These are phyloP conservation scores for Lachnellula arida DNA, from an alignment of 2,329 filamentous ascomycete species.

Conservation along the genomic window DNA sequence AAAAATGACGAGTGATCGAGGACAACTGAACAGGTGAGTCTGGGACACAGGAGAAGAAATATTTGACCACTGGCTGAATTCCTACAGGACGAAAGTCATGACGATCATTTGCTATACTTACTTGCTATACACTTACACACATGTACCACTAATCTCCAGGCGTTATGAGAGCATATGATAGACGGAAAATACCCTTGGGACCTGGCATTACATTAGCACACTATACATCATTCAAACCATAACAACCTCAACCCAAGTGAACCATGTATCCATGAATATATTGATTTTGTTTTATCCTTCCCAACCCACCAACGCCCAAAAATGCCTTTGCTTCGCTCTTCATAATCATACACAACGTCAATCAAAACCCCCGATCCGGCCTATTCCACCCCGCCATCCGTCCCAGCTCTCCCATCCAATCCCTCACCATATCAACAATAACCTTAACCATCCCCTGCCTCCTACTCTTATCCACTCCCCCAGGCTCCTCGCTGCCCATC, in stretches of 20 bases:
- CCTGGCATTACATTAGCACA: not conserved
- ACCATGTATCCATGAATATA: not conserved
- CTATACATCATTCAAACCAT: not conserved
- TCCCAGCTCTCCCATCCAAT: constrained; percentile 41
- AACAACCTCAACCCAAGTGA: not conserved
- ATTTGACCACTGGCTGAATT: constrained; percentile 2
- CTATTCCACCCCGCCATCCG: constrained; percentile 28
- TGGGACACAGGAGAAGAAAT: not conserved
- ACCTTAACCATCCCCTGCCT: constrained; percentile 64
- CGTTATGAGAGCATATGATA: not conserved
- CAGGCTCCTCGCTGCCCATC: constrained; percentile 67
- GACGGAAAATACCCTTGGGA: not conserved
- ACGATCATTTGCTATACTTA: constrained; percentile 10
- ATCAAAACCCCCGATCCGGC: constrained; percentile 26
- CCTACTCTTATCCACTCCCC: constrained; percentile 42
- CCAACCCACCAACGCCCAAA: not conserved
- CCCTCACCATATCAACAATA: constrained; percentile 54
- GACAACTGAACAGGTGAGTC: not conserved
- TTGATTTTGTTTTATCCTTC: not conserved
- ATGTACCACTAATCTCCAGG: constrained; percentile 15
- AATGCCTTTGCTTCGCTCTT: not conserved
- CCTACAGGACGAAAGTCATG: not conserved
- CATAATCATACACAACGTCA: not conserved
- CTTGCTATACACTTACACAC: constrained; percentile 23
- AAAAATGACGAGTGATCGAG: not conserved